Evolutionary conservation across 2,329 filamentous ascomycete species (phyloP).

Genomic region (Sclerotiophoma versabilis): DNA sequence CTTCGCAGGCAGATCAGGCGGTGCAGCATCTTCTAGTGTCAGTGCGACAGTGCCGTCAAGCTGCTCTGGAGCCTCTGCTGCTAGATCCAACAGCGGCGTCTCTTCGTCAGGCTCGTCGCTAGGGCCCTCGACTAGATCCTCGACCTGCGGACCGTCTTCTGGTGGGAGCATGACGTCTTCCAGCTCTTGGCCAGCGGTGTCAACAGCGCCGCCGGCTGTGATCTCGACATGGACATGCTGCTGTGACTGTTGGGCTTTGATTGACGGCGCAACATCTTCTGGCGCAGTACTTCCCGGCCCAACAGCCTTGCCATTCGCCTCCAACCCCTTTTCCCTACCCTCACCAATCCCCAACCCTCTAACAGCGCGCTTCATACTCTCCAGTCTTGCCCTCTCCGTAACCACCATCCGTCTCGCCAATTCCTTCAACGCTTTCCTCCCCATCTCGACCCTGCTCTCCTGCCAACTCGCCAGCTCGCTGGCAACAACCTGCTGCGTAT

Average conservation of each 20-base stretch:
- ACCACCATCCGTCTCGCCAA: constrained; percentile 82
- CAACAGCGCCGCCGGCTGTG: neutral
- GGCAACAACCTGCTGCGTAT: constrained; percentile 93
- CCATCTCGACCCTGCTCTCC: constrained; percentile 81
- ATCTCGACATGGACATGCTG: no score
- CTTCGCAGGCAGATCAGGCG: neutral
- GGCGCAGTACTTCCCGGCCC: neutral
- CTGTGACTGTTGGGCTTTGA: no score
- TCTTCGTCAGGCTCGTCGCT: constrained; percentile 3
- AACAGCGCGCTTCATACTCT: constrained; percentile 80
- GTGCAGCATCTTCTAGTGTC: neutral
- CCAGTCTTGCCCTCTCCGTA: constrained; percentile 78
- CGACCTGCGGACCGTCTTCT: neutral
- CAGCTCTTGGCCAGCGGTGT: neutral
- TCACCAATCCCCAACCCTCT: constrained; percentile 56
- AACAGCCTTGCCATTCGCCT: neutral
- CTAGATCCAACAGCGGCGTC: constrained; percentile 6
- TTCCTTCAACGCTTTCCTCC: constrained; percentile 74
- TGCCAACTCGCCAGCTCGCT: constrained; percentile 93
- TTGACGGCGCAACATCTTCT: no score
- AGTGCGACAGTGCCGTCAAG: constrained; percentile 1
- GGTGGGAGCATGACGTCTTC: neutral
- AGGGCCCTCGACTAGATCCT: neutral
- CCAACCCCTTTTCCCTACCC: neutral
- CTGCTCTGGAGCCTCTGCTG: constrained; percentile 3